phyloP scores from a whole-genome alignment of 2,329 filamentous ascomycete species.

The Colletotrichum endophyticum region DNA sequence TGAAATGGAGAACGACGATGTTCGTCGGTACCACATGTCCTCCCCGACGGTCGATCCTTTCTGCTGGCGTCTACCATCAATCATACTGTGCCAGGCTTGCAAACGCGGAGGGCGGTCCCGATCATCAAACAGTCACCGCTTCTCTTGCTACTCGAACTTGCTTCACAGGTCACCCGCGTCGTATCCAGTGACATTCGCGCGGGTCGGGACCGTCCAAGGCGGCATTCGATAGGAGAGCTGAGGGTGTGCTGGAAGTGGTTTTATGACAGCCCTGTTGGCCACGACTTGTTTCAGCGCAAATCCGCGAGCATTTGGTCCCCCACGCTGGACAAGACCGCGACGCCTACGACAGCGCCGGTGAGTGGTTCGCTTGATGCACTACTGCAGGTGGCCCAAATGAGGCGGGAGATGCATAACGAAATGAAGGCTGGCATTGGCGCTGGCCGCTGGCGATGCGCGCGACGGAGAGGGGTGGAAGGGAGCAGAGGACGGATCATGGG shows the following conservation, averaged over 20 bases:
- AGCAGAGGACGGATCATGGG: neutral
- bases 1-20: neutral
- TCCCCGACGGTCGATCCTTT: neutral
- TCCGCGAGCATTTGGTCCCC: neutral
- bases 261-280: constrained; percentile 10
- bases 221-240: neutral
- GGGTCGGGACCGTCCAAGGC: neutral
- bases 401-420: neutral
- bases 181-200: neutral
- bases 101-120: neutral
- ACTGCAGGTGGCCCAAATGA: constrained; percentile 15
- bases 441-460: neutral
- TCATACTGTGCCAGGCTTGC: neutral
- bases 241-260: neutral
- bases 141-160: neutral
- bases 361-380: constrained; percentile 17
- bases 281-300: constrained; percentile 11
- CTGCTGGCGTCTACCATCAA: neutral
- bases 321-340: neutral
- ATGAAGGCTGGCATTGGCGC: constrained; percentile 1
- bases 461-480: neutral
- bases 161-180: constrained; percentile 4
- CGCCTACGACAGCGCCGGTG: neutral
- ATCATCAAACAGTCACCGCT: neutral
- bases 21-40: neutral